phyloP scores from a whole-genome alignment of 257 asterid genomes.

The Solanum etuberosum region DNA sequence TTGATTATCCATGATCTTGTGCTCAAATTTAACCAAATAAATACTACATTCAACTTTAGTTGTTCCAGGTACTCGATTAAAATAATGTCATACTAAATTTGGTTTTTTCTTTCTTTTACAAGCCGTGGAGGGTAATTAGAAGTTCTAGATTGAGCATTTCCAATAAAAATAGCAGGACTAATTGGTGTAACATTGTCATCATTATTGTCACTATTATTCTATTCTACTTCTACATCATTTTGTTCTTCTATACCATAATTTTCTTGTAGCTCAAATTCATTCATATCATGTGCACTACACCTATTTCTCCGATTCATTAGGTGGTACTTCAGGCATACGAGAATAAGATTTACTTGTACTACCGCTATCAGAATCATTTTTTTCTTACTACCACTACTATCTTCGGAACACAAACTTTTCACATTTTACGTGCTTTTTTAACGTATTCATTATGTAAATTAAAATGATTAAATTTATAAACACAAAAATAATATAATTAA shows the following conservation, averaged over 20 bases:
- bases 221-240: background rate
- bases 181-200: no score
- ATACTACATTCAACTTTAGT: no score
- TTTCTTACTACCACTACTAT: background rate
- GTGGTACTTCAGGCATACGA: background rate
- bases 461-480: background rate
- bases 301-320: background rate
- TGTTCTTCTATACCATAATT: background rate
- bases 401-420: background rate
- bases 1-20: no score
- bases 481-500: background rate
- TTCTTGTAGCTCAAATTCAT: background rate
- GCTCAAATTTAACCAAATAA: no score
- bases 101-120: no score
- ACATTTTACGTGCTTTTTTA: background rate
- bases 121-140: no score
- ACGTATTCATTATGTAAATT: background rate
- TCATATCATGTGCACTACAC: background rate
- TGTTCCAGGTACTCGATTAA: no score
- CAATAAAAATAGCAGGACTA: no score
- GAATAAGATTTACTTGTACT: background rate
- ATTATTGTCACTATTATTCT: no score
- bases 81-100: no score
- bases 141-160: no score
- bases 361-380: background rate